phyloP scores from a whole-genome alignment of 331 rosid species.

The Ulmus americana region DNA sequence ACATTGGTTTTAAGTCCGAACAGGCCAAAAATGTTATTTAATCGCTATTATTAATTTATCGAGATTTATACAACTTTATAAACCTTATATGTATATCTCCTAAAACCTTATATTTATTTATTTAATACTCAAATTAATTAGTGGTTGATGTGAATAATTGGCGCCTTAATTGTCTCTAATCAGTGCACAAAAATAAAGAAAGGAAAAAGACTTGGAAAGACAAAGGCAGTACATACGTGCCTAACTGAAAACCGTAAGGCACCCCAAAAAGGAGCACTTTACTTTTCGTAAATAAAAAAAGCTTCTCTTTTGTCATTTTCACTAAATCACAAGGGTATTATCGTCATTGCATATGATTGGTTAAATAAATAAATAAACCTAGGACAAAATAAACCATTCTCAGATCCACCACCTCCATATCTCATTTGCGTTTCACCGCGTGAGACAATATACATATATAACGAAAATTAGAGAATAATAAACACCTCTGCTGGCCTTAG shows the following conservation, averaged over 20 bases:
- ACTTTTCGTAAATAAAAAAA: neutral
- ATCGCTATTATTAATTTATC: too few relatives aligned
- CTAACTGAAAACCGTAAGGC: neutral
- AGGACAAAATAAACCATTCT: neutral
- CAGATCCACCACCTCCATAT: neutral
- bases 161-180: neutral
- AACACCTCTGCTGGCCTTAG: slow-evolving; percentile 25
- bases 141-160: neutral
- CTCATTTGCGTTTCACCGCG: neutral
- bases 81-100: too few relatives aligned
- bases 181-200: neutral
- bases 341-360: neutral
- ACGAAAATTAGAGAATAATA: neutral
- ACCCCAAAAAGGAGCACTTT: neutral
- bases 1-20: too few relatives aligned
- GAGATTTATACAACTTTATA: too few relatives aligned
- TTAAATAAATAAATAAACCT: neutral
- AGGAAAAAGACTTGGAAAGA: neutral
- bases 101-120: too few relatives aligned
- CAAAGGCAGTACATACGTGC: neutral
- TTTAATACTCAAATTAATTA: neutral
- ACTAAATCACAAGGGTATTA: neutral
- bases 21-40: too few relatives aligned
- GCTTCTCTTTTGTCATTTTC: neutral
- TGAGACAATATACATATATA: neutral